Percentiles rank a stretch among this genome's conserved stretches.
These are phyloP conservation scores for Phoma herbarum DNA, from an alignment of 2,329 filamentous ascomycete genomes.

Conservation along the genomic window DNA sequence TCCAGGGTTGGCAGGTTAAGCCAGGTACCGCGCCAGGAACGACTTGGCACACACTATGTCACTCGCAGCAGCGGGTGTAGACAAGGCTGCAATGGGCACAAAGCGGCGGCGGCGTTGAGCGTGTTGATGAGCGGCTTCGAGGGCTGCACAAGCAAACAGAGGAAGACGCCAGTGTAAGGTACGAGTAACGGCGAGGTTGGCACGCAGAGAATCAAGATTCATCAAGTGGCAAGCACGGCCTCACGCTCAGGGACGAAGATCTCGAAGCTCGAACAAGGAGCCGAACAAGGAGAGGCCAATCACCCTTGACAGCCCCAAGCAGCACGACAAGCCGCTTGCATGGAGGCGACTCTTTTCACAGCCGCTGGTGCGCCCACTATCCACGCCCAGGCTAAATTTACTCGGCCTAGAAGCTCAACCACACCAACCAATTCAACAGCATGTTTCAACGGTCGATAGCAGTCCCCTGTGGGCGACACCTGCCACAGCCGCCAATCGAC, in stretches of 20 bases:
- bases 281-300: slow-evolving; percentile 28
- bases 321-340: slow-evolving; percentile 31
- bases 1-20: slow-evolving; percentile 21
- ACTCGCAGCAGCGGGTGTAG: slow-evolving; percentile 9
- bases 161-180: background rate
- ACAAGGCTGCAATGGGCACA: slow-evolving; percentile 1
- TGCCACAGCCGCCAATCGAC: slow-evolving; percentile 13
- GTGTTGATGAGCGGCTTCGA: background rate
- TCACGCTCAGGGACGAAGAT: slow-evolving; percentile 27
- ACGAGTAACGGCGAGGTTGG: slow-evolving; percentile 1
- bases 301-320: slow-evolving; percentile 13
- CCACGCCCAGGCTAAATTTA: slow-evolving; percentile 39
- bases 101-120: background rate
- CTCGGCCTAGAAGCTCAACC: slow-evolving; percentile 24
- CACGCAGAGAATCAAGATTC: slow-evolving; percentile 17
- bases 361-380: slow-evolving; percentile 34
- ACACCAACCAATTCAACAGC: slow-evolving; percentile 19
- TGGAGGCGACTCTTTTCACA: slow-evolving; percentile 28
- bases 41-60: slow-evolving; percentile 20
- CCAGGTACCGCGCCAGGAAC: slow-evolving; percentile 20
- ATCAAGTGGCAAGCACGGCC: slow-evolving; percentile 19
- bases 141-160: slow-evolving; percentile 1
- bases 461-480: slow-evolving; percentile 14
- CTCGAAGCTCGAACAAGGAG: slow-evolving; percentile 28
- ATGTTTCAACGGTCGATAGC: slow-evolving; percentile 32